Evolutionary conservation across 1,284 basidiomycete genomes (phyloP).

Genomic region (Trichosporon faecale): DNA sequence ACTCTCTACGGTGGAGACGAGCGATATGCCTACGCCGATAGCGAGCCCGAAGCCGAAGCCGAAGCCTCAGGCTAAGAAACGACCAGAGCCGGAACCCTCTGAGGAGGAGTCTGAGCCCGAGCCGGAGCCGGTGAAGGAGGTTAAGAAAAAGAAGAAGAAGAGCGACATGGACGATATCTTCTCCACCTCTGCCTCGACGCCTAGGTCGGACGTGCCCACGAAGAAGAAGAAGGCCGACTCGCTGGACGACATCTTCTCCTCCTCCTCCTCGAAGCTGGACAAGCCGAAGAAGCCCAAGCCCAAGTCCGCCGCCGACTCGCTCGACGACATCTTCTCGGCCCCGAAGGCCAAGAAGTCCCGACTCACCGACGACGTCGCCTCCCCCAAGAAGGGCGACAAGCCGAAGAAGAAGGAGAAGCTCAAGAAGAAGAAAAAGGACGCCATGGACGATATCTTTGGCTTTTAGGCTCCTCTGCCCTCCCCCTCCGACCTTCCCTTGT

Average conservation of each 20-base stretch:
- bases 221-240: background rate
- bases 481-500: background rate
- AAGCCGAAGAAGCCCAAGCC: slow-evolving; percentile 4
- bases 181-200: too few species aligned
- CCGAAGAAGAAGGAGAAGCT: background rate
- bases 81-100: too few species aligned
- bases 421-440: slow-evolving; percentile 31
- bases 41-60: too few species aligned
- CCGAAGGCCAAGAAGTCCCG: background rate
- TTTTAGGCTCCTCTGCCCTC: slow-evolving; percentile 17
- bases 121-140: background rate
- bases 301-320: background rate
- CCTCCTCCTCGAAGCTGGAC: background rate
- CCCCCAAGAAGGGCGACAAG: background rate
- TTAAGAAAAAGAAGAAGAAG: background rate
- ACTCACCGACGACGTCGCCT: background rate
- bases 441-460: slow-evolving; percentile 46
- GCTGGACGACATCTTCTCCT: background rate
- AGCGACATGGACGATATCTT: background rate
- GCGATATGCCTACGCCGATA: too few species aligned
- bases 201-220: too few species aligned
- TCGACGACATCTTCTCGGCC: background rate
- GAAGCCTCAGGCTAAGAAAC: too few species aligned
- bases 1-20: background rate
- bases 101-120: background rate